Percentiles rank a stretch among this genome's conserved stretches.
Conservation (phyloP, 148 eudicot species). For the Diospyros lotus region DNA sequence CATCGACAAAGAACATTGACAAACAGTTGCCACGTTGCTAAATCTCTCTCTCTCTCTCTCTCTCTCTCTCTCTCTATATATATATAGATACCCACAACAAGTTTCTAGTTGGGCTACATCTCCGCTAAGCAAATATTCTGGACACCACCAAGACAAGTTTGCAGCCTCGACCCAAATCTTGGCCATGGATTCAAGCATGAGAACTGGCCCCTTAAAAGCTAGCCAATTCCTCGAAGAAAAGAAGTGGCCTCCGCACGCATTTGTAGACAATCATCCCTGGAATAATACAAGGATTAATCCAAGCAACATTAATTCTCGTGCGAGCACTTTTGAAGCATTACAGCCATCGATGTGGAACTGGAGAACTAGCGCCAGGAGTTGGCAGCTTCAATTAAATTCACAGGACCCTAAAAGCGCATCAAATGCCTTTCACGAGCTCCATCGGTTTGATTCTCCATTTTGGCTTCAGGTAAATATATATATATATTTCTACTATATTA, state of each 20-base stretch:
- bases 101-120: conserved; percentile 9
- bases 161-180: conserved; percentile 4
- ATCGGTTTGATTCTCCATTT: not conserved
- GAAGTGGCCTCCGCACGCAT: conserved; percentile 35
- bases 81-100: conserved; percentile 18
- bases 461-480: conserved; percentile 10
- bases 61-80: not conserved
- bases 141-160: conserved; percentile 5
- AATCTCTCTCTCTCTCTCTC: conserved; percentile 2
- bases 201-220: conserved; percentile 18
- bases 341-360: conserved; percentile 15
- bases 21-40: not conserved
- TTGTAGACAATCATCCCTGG: conserved; percentile 1
- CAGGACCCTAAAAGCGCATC: not conserved
- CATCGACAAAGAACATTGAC: not conserved
- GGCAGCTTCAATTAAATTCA: not conserved
- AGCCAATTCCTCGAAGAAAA: conserved; percentile 36
- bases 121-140: not conserved
- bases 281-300: conserved; percentile 13
- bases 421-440: not conserved
- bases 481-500: too few relatives aligned
- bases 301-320: conserved; percentile 4
- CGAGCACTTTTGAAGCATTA: conserved; percentile 9
- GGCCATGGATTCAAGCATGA: not conserved
- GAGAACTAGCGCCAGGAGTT: not conserved